Evolutionary conservation across 176 grass and related monocot genomes (phyloP), one percentile per base, ranked within the genome.

Genomic region (Aegilops tauschii): DNA sequence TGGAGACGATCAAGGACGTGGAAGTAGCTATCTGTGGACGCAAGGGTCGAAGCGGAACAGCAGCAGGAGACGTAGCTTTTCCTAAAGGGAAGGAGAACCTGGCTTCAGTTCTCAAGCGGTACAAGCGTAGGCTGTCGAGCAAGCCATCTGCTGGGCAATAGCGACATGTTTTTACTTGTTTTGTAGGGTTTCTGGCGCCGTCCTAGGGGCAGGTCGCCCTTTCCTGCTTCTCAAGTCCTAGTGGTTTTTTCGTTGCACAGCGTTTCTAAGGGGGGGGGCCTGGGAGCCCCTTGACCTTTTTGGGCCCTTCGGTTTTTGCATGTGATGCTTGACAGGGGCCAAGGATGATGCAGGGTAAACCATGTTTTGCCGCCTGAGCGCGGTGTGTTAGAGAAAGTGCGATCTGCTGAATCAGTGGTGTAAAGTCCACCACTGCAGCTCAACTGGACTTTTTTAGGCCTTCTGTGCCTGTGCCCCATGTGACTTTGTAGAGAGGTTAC

Each of bases 61-160:
- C 94, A 30, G 97, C 97, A 12, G 97, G 97, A 34, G 97, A 99
- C 12, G 83, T 99, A 21, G 97, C 97, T 49, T 99, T 99, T 65
- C 97, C 97, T 31, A 99, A 95, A 86, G 97, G 97, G 12, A 99
- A 99, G 90, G 97, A 99, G 73, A 99, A 99, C 92, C 80, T 99
- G 85, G 94, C 94, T 17, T 99, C 97, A 21, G 97, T 99, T 12
- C 89, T 99, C 20, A 99, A 99, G 87, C 94, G 97, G 13, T 99
- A 99, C 80, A 97, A 97, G 83, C 85, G 97, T 23, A 87, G 94
- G 86, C 90, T 99, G 23, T 85, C 91, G 3, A 93, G 85, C 90
- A 98, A 90, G 87, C 47, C 49, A 3, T 54, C 74, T 77, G 47
- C 4, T 56, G 83, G 89, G 30, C 88, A 74, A 21, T 88, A 87